These are phyloP conservation scores for Suillus subaureus DNA, from an alignment of 768 basidiomycete genomes.

Conservation along the genomic window DNA sequence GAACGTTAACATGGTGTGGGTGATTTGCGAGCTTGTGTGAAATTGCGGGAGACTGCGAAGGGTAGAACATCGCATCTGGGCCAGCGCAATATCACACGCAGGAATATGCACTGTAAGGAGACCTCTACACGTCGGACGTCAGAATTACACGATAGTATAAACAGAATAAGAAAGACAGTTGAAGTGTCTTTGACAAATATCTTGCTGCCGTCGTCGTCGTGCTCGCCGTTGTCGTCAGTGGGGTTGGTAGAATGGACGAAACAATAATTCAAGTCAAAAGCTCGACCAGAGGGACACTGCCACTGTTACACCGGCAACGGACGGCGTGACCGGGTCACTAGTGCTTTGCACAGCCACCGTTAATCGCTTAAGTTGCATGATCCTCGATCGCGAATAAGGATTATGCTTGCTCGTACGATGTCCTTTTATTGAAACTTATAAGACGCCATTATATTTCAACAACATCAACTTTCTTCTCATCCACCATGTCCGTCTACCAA, in stretches of 20 bases:
- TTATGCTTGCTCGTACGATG: conserved; percentile 12
- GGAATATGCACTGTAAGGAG: conserved; percentile 1
- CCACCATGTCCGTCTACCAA: conserved; percentile 65
- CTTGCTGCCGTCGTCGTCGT: conserved; percentile 16
- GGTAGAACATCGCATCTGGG: conserved; percentile 75
- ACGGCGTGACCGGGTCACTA: conserved; percentile 11
- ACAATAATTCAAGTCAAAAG: conserved; percentile 9
- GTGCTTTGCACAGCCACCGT: conserved; percentile 23
- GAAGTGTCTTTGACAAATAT: conserved; percentile 17
- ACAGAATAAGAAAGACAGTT: conserved; percentile 19
- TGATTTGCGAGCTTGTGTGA: conserved; percentile 74
- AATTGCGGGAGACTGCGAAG: conserved; percentile 82
- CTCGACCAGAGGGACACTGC: conserved; percentile 10
- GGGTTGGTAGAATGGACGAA: not conserved
- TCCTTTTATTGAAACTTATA: conserved; percentile 15
- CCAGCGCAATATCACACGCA: conserved; percentile 10
- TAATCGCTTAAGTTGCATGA: conserved; percentile 1
- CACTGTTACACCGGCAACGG: not conserved
- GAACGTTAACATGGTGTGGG: conserved; percentile 25
- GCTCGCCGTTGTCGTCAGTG: conserved; percentile 19
- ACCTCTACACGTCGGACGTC: conserved; percentile 6
- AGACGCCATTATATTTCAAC: not conserved
- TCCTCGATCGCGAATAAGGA: conserved; percentile 12
- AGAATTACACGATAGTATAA: conserved; percentile 1
- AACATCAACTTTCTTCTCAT: conserved; percentile 3